Percentiles rank a stretch among this genome's conserved stretches.
Conservation (phyloP, 495 filamentous ascomycete species). For the Penicillium flavigenum region DNA sequence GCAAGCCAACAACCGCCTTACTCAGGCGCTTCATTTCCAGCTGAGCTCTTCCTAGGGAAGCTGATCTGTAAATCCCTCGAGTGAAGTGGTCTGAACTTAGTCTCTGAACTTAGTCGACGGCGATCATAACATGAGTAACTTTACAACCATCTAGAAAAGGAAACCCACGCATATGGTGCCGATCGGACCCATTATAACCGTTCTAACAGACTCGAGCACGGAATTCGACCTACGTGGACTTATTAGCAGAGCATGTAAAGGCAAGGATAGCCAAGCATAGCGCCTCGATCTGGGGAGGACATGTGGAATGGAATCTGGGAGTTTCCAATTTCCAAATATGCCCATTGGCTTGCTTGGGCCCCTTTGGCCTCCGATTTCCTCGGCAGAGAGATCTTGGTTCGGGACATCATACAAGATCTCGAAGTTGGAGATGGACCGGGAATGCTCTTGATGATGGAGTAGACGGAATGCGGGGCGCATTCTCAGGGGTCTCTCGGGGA, state of each 20-base stretch:
- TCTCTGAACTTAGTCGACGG: constrained; percentile 16
- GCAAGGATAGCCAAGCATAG: constrained; percentile 21
- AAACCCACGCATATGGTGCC: constrained; percentile 17
- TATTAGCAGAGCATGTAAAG: constrained; percentile 13
- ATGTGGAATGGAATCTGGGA: constrained; percentile 27
- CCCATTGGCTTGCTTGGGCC: constrained; percentile 4
- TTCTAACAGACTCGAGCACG: background rate
- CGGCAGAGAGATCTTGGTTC: constrained; percentile 6
- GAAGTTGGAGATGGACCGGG: constrained; percentile 5
- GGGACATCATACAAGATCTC: constrained; percentile 5
- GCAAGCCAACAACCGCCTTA: constrained; percentile 16
- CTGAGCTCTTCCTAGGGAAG: background rate
- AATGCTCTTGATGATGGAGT: constrained; percentile 18
- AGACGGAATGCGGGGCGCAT: constrained; percentile 26
- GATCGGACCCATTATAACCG: constrained; percentile 29
- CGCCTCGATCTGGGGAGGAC: constrained; percentile 14
- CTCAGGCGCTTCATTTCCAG: constrained; percentile 25
- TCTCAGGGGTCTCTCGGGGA: constrained; percentile 14
- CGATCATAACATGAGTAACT: constrained; percentile 18
- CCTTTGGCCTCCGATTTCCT: background rate
- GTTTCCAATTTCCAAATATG: constrained; percentile 2
- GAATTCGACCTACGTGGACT: constrained; percentile 1
- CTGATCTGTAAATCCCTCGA: constrained; percentile 6
- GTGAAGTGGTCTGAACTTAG: background rate
- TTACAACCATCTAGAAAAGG: constrained; percentile 9